These are phyloP conservation scores for Cladosporium cucumerinum DNA, from an alignment of 2,329 filamentous ascomycete species.

Conservation along the genomic window DNA sequence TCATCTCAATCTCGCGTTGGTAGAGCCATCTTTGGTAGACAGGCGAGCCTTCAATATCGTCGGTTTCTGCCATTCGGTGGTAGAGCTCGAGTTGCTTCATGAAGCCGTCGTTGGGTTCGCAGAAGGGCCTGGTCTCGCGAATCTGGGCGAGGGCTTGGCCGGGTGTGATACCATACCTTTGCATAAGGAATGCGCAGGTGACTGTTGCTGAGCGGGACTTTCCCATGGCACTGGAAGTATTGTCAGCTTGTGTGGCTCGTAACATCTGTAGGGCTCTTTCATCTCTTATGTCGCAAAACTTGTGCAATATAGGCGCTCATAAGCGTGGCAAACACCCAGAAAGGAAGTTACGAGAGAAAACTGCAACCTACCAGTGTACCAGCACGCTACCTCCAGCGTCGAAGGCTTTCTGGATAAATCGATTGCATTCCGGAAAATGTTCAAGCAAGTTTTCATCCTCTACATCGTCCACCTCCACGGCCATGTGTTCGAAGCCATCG, in stretches of 20 bases:
- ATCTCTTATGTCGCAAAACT: background rate
- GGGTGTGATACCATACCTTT: constrained; percentile 49
- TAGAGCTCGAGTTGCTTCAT: constrained; percentile 84
- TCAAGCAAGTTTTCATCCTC: constrained; percentile 83
- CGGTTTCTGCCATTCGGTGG: constrained; percentile 67
- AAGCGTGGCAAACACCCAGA: background rate
- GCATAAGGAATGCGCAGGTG: constrained; percentile 79
- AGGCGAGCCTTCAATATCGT: constrained; percentile 64
- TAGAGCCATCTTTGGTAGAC: constrained; percentile 79
- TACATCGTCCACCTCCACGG: constrained; percentile 84
- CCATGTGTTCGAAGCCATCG: constrained; percentile 64
- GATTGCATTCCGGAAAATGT: constrained; percentile 65
- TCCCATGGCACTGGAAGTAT: constrained; percentile 75
- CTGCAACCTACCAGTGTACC: constrained; percentile 52
- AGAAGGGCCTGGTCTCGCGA: constrained; percentile 67
- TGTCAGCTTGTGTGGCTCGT: background rate
- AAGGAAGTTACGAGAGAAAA: background rate
- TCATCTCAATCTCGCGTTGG: constrained; percentile 61
- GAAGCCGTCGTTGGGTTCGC: constrained; percentile 88
- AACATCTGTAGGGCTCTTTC: background rate
- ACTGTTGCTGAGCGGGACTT: constrained; percentile 88
- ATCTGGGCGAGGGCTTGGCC: constrained; percentile 68
- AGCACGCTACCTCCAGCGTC: constrained; percentile 59
- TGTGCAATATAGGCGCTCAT: background rate
- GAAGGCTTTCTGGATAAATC: constrained; percentile 77